Base-by-base conservation (phyloP, 257 asterid genomes). In the Nicotiana paniculata region DNA sequence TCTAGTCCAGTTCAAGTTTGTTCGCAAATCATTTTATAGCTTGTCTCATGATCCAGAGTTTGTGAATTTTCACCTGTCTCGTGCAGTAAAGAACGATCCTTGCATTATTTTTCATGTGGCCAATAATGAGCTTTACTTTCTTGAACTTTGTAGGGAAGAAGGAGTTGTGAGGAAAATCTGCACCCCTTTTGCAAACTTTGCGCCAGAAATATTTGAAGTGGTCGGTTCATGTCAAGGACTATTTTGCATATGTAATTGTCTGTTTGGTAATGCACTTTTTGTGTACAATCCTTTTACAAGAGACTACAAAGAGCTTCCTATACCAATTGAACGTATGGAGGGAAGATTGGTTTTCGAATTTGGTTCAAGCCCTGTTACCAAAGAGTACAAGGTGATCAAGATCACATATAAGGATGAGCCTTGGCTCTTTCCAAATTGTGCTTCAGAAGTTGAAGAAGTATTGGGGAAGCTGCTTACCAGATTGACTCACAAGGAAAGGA, bases 371-470 rank as follows among this genome's bases (percentile, higher is more conserved):
- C 85, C 88, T 0, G 0, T 35, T 6, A 81, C 83, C 65, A 85
- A 77, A 0, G 87, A 84, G 43, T 90, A 84, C 87, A 89, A 90
- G 84, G 85, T 89, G 62, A 77, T 89, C 83, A 86, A 81, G 85
- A 81, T 51, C 30, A 28, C 30, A 28, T 28, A 28, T 28, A 28
- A 28, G 30, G 30, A 1, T 28, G 30, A 28, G 1, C 30, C 30
- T 1, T 28, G 30, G 30, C 30, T 28, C 30, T 28, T 58, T 84
- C 88, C 87, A 89, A 91, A 82, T 82, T 88, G 59, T 59, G 0
- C 30, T 28, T 28, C 30, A 4, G 81, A 87, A 24, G 90, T 86
- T 77, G 62, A 53, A 57, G 68, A 66, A 63, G 24, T 12, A 11
- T 82, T 6, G 78, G 59, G 18, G 68, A 66, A 62, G n/a, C 33